phyloP scores from a whole-genome alignment of 441 rosid genomes.

The Gossypium lobatum region DNA sequence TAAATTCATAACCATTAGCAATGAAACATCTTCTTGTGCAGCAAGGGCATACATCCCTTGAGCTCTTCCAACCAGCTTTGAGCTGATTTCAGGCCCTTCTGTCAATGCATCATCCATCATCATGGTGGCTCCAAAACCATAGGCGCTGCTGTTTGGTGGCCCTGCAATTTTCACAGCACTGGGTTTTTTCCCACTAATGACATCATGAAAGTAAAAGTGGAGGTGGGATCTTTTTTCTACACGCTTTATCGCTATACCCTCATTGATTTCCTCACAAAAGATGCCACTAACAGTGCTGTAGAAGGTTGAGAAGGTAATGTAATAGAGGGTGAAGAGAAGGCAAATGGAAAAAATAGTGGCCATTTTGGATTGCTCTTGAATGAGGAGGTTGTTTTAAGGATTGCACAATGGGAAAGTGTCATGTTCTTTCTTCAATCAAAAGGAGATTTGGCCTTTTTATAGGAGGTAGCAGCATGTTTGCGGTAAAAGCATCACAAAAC shows the following conservation, averaged over 20 bases:
- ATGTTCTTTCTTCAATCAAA: background rate
- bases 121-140: slow-evolving; percentile 26
- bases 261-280: slow-evolving; percentile 27
- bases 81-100: slow-evolving; percentile 31
- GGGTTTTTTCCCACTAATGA: slow-evolving; percentile 22
- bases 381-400: background rate
- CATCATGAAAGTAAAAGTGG: slow-evolving; percentile 37
- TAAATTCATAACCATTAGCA: slow-evolving; percentile 32
- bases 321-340: slow-evolving; percentile 9
- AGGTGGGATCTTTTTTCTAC: slow-evolving; percentile 27
- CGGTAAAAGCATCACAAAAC: too few species aligned
- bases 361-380: slow-evolving; percentile 13
- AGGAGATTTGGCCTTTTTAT: background rate
- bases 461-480: background rate
- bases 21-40: slow-evolving; percentile 21
- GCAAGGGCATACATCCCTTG: slow-evolving; percentile 32
- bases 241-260: slow-evolving; percentile 24
- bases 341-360: background rate
- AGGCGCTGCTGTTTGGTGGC: slow-evolving; percentile 8
- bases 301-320: slow-evolving; percentile 13
- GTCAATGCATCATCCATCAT: slow-evolving; percentile 29
- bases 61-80: slow-evolving; percentile 35
- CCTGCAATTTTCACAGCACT: slow-evolving; percentile 26
- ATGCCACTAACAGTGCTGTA: slow-evolving; percentile 12
- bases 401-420: background rate